Evolutionary conservation across 2,329 filamentous ascomycete genomes (phyloP), one percentile per base, ranked within the genome.

Genomic region (Sodiomyces alkalinus): DNA sequence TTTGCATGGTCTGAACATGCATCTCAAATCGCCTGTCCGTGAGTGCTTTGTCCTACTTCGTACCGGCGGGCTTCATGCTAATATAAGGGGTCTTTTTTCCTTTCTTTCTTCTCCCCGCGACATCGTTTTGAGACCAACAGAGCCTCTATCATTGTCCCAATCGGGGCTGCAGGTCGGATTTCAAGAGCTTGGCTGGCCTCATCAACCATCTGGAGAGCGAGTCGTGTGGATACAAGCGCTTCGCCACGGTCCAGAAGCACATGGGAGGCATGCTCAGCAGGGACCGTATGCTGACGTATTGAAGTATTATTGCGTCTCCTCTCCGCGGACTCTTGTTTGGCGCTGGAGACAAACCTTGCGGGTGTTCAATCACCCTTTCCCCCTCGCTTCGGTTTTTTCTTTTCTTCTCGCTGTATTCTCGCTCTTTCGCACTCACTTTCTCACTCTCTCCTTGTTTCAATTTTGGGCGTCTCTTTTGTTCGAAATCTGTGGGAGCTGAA

Each of bases 11-110:
- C 51, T 76, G 3, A 63, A 65, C 26, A 49, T 58, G 29, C 70
- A 78, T 37, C 42, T 76, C 2, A 57, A 55, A 21, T 75, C 69
- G 1, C 51, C 61, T 0, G 46, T 40, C 1, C 68, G n/a, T n/a
- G n/a, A n/a, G n/a, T n/a, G n/a, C n/a, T n/a, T n/a, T n/a, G n/a
- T n/a, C n/a, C n/a, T n/a, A n/a, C n/a, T n/a, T n/a, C n/a, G n/a
- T n/a, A n/a, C n/a, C n/a, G n/a, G n/a, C n/a, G n/a, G n/a, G n/a
- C n/a, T n/a, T n/a, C n/a, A n/a, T n/a, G n/a, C n/a, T n/a, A n/a
- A n/a, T n/a, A n/a, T n/a, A n/a, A n/a, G n/a, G 71, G 51, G 51
- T 54, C 18, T 34, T 31, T 31, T 20, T 33, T 29, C 14, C 20
- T 17, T 27, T 27, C n/a, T 19, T 13, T n/a, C 19, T 25, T 30